phyloP scores from a whole-genome alignment of 768 basidiomycete genomes.

The Candolleomyces eurysporus region DNA sequence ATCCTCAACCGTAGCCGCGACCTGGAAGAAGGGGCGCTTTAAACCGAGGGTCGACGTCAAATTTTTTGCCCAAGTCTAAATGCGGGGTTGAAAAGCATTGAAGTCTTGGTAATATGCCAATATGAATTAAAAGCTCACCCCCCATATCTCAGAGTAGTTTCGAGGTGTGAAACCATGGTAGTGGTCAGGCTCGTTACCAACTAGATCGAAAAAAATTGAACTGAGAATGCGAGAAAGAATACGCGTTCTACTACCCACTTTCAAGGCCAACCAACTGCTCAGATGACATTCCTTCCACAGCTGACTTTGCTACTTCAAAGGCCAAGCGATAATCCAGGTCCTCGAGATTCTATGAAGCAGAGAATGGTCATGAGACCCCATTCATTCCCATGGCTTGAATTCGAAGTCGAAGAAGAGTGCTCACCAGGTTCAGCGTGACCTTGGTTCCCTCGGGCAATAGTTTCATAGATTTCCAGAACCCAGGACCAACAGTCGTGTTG shows the following conservation, averaged over 20 bases:
- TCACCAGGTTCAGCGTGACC: slow-evolving; percentile 44
- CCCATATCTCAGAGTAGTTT: slow-evolving; percentile 45
- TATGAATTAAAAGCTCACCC: slow-evolving; percentile 24
- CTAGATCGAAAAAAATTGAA: slow-evolving; percentile 20
- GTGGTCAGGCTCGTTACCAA: slow-evolving; percentile 58
- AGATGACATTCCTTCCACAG: slow-evolving; percentile 32
- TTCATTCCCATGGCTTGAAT: not conserved
- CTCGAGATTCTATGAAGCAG: slow-evolving; percentile 38
- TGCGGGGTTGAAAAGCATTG: not conserved
- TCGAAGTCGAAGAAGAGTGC: slow-evolving; percentile 5
- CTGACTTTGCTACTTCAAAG: slow-evolving; percentile 41
- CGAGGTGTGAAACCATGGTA: slow-evolving; percentile 42
- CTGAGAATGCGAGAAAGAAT: not conserved
- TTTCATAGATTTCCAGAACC: slow-evolving; percentile 47
- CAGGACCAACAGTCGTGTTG: slow-evolving; percentile 51
- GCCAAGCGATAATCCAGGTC: slow-evolving; percentile 42
- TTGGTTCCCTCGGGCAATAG: slow-evolving; percentile 46
- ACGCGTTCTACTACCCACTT: slow-evolving; percentile 29
- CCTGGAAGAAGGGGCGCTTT: slow-evolving; percentile 40
- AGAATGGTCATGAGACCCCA: not conserved
- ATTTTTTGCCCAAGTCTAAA: slow-evolving; percentile 48
- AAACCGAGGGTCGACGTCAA: slow-evolving; percentile 31
- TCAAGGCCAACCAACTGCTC: slow-evolving; percentile 43
- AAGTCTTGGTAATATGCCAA: not conserved
- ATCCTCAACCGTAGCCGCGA: slow-evolving; percentile 50